Conservation (phyloP, 2,329 filamentous ascomycete genomes). For the Sporothrix euskadiensis region DNA sequence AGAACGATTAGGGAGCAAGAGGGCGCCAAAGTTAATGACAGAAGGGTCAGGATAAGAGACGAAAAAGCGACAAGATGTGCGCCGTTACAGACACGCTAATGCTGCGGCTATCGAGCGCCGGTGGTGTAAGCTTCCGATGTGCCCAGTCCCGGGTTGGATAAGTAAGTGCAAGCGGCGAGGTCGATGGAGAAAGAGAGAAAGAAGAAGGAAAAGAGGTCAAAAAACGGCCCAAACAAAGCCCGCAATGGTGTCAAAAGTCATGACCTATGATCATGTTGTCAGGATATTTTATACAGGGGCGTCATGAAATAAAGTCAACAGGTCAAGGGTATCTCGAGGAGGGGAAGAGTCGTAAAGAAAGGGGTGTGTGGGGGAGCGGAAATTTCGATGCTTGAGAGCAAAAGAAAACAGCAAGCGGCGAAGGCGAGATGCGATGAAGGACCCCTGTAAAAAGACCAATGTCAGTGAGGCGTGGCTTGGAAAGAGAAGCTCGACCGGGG, state of each 20-base stretch:
- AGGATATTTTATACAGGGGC: neutral
- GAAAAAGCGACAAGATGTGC: neutral
- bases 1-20: neutral
- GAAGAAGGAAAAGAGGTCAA: neutral
- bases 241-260: neutral
- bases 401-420: neutral
- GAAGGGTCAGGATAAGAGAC: neutral
- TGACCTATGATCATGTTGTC: neutral
- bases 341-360: neutral
- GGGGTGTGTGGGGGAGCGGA: neutral
- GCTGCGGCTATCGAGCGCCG: constrained; percentile 20
- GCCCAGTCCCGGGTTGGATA: neutral
- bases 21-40: neutral
- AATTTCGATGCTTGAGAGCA: neutral
- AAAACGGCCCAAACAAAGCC: neutral
- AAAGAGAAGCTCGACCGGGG: neutral
- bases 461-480: constrained; percentile 1
- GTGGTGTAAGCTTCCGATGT: constrained; percentile 24
- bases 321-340: neutral
- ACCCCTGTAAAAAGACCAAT: constrained; percentile 4
- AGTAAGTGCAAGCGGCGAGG: neutral
- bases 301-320: neutral
- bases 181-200: neutral
- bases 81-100: constrained; percentile 24
- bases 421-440: constrained; percentile 2